Conservation (phyloP, 306 rosid genomes). For the Erythrophleum fordii region DNA sequence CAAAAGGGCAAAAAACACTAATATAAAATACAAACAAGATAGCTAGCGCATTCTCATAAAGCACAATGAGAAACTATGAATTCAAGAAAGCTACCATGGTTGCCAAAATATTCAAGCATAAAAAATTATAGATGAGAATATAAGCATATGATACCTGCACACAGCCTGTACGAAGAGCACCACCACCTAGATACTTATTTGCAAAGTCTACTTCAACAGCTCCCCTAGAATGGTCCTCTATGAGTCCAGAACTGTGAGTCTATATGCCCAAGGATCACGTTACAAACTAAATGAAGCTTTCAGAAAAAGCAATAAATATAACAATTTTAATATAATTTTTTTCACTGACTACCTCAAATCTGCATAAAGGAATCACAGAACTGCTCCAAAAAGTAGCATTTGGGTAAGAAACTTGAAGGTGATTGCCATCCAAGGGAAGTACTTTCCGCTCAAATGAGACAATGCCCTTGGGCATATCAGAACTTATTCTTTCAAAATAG, state of each 20-base stretch:
- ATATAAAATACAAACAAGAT: constrained; percentile 21
- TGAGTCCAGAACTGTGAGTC: constrained; percentile 71
- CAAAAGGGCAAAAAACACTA: constrained; percentile 17
- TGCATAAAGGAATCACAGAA: constrained; percentile 71
- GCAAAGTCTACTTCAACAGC: constrained; percentile 97
- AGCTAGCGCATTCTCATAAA: constrained; percentile 1
- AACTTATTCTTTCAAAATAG: constrained; percentile 81
- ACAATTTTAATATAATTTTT: background rate
- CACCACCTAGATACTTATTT: constrained; percentile 87
- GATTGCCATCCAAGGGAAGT: constrained; percentile 58
- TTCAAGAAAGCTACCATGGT: background rate
- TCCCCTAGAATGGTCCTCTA: constrained; percentile 78
- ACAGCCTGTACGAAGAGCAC: constrained; percentile 85
- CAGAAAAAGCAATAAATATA: background rate
- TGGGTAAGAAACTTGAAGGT: constrained; percentile 59
- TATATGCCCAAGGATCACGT: constrained; percentile 41
- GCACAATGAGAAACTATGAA: constrained; percentile 2
- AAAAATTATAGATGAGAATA: constrained; percentile 8
- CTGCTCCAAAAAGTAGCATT: constrained; percentile 69
- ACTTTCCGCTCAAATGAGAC: constrained; percentile 93
- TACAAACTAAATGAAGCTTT: constrained; percentile 27
- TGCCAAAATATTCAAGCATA: background rate
- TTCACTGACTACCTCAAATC: constrained; percentile 64
- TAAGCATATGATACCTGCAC: constrained; percentile 71
- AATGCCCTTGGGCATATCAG: constrained; percentile 64